A percentile compares a stretch with the other conserved stretches of the same genome.
Evolutionary conservation across 257 asterid genomes (phyloP).

Genomic region (Lycium barbarum): DNA sequence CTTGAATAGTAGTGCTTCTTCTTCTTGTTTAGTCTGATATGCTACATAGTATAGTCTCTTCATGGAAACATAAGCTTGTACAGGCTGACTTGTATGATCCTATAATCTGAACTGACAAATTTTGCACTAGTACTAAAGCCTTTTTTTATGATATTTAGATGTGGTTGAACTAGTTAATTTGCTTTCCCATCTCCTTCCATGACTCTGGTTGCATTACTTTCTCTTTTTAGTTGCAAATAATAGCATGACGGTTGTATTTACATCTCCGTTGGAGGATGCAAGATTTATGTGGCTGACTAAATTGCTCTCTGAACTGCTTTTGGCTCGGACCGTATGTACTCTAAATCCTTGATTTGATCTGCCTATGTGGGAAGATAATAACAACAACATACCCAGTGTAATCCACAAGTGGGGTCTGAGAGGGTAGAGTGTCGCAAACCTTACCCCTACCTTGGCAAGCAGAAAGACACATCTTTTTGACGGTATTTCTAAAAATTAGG

Average conservation of each 20-base stretch:
- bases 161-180: too few species aligned
- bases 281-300: background rate
- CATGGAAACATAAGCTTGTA: constrained; percentile 5
- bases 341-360: background rate
- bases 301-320: background rate
- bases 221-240: background rate
- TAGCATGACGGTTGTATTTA: background rate
- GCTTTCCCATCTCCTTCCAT: too few species aligned
- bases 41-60: background rate
- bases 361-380: background rate
- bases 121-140: too few species aligned
- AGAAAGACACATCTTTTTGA: too few species aligned
- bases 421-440: too few species aligned
- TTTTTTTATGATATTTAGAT: too few species aligned
- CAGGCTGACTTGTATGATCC: background rate
- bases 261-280: background rate
- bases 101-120: constrained; percentile 6
- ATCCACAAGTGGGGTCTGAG: too few species aligned
- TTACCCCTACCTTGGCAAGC: too few species aligned
- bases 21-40: background rate
- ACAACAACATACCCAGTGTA: too few species aligned
- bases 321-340: background rate
- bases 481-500: too few species aligned
- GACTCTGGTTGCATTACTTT: background rate
- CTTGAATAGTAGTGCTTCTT: background rate